Conservation (phyloP, 2,329 filamentous ascomycete species). For the Fonsecaea nubica region DNA sequence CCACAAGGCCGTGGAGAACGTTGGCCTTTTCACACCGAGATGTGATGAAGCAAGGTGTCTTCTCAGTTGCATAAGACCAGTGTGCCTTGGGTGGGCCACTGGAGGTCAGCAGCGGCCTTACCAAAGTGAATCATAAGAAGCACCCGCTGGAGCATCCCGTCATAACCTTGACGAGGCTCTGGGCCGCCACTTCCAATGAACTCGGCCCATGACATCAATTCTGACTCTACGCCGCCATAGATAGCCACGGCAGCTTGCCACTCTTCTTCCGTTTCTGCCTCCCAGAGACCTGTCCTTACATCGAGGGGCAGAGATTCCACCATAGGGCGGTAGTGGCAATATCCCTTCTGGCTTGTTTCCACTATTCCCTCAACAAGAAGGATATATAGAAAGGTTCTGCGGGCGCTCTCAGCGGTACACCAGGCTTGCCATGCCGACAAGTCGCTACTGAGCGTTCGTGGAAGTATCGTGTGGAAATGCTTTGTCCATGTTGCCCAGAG, state of each 20-base stretch:
- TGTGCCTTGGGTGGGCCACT: background rate
- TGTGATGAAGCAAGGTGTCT: background rate
- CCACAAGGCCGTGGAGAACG: background rate
- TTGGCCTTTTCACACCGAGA: background rate
- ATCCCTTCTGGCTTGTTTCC: conserved; percentile 28
- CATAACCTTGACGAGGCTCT: conserved; percentile 27
- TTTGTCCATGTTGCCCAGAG: conserved; percentile 27
- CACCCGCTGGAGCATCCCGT: conserved; percentile 35
- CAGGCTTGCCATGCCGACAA: conserved; percentile 37
- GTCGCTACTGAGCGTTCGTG: conserved; percentile 21
- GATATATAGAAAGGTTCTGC: conserved; percentile 32
- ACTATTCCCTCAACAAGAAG: conserved; percentile 30
- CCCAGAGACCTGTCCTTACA: conserved; percentile 36
- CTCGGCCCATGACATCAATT: conserved; percentile 36
- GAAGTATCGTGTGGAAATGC: conserved; percentile 27
- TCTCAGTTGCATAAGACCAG: background rate
- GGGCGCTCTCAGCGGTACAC: conserved; percentile 34
- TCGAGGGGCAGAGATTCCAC: conserved; percentile 37
- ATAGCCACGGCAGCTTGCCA: conserved; percentile 28
- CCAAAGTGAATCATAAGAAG: conserved; percentile 33
- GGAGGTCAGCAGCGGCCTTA: conserved; percentile 24
- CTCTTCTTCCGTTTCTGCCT: conserved; percentile 33
- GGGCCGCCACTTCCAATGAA: conserved; percentile 31
- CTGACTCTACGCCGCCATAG: conserved; percentile 29
- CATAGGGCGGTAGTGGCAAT: conserved; percentile 34